These are phyloP conservation scores for Tetrahymena elliotti DNA, from an alignment of 73 alveolate genomes.

Conservation along the genomic window DNA sequence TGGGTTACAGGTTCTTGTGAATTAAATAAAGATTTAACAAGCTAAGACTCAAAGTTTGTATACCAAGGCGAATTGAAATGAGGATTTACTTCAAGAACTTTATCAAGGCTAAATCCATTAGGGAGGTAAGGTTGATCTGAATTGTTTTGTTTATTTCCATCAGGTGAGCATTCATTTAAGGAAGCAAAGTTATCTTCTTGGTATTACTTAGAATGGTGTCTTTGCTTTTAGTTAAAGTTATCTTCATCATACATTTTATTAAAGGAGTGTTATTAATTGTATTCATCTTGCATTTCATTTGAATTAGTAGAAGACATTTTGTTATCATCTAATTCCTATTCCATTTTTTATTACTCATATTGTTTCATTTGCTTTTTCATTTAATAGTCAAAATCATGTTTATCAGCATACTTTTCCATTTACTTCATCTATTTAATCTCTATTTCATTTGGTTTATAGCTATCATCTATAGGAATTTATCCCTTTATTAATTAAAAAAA, in stretches of 20 bases:
- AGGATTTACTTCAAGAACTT: background rate
- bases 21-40: background rate
- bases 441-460: background rate
- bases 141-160: background rate
- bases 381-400: background rate
- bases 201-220: background rate
- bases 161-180: background rate
- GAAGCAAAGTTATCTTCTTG: background rate
- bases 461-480: background rate
- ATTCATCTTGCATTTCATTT: background rate
- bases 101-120: background rate
- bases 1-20: background rate
- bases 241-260: background rate
- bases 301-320: background rate
- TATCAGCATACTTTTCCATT: background rate
- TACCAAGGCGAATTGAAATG: background rate
- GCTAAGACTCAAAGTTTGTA: background rate
- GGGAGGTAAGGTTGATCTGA: background rate
- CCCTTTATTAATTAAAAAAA: background rate
- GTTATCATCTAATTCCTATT: background rate
- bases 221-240: background rate
- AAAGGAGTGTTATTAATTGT: background rate
- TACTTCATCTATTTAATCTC: background rate
- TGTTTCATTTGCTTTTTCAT: background rate
- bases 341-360: background rate